phyloP scores from a whole-genome alignment of 176 grass and related monocot species.

The Bonia amplexicaulis region DNA sequence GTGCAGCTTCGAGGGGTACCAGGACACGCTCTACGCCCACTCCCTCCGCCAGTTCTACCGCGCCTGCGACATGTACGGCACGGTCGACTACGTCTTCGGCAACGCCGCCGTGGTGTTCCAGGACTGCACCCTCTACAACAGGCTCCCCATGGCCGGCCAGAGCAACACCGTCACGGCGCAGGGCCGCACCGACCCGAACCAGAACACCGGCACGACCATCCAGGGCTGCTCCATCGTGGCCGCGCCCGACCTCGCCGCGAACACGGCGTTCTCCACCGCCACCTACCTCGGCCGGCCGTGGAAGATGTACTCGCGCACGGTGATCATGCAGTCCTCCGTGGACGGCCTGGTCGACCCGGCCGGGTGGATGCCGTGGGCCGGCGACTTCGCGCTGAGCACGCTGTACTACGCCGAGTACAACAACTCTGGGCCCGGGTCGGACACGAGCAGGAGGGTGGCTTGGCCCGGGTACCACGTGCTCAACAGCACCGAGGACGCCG shows the following conservation, averaged over 20 bases:
- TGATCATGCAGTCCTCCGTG: slow-evolving; percentile 69
- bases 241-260: slow-evolving; percentile 59
- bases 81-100: slow-evolving; percentile 93
- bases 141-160: slow-evolving; percentile 66
- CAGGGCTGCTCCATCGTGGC: slow-evolving; percentile 59
- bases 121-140: slow-evolving; percentile 58
- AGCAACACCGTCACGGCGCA: slow-evolving; percentile 91
- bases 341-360: slow-evolving; percentile 42
- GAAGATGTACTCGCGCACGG: slow-evolving; percentile 81
- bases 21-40: slow-evolving; percentile 95
- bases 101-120: slow-evolving; percentile 90
- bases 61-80: slow-evolving; percentile 88
- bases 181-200: slow-evolving; percentile 85
- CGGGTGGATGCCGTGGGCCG: slow-evolving; percentile 88
- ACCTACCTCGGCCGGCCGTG: slow-evolving; percentile 73
- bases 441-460: slow-evolving; percentile 47
- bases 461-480: slow-evolving; percentile 84
- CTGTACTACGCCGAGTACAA: slow-evolving; percentile 81
- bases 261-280: slow-evolving; percentile 33
- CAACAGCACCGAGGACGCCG: slow-evolving; percentile 34
- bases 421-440: slow-evolving; percentile 59
- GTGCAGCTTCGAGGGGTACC: slow-evolving; percentile 97
- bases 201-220: slow-evolving; percentile 78
- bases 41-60: slow-evolving; percentile 93
- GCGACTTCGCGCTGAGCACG: slow-evolving; percentile 68